Conservation (phyloP, 2,329 filamentous ascomycete species). For the Pseudogymnoascus sp. region DNA sequence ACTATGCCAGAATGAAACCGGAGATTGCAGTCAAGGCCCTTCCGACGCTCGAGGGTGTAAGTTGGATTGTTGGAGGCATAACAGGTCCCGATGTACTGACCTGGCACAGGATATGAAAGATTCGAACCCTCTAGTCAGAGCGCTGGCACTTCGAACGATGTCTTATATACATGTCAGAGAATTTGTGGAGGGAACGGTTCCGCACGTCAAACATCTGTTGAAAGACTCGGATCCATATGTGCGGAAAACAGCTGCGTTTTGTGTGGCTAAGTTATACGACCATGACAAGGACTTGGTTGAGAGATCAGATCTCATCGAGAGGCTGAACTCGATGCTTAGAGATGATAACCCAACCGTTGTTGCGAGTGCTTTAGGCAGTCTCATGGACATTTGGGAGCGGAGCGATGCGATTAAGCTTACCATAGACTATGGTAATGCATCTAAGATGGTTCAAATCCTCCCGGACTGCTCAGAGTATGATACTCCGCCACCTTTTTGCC, state of each 20-base stretch:
- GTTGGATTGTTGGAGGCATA: slow-evolving; percentile 18
- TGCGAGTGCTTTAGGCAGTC: slow-evolving; percentile 77
- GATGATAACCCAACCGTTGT: slow-evolving; percentile 98
- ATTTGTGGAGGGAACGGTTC: slow-evolving; percentile 85
- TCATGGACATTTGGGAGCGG: slow-evolving; percentile 98
- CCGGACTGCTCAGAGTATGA: slow-evolving; percentile 92
- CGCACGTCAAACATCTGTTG: slow-evolving; percentile 73
- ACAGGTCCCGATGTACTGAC: slow-evolving; percentile 6
- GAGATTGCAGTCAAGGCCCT: slow-evolving; percentile 91
- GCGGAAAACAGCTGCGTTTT: slow-evolving; percentile 92
- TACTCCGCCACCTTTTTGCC: slow-evolving; percentile 14
- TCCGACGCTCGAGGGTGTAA: slow-evolving; percentile 72
- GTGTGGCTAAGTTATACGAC: slow-evolving; percentile 95
- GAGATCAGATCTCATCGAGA: slow-evolving; percentile 81
- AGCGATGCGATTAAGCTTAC: slow-evolving; percentile 97
- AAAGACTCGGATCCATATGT: slow-evolving; percentile 90
- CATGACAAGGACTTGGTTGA: slow-evolving; percentile 89
- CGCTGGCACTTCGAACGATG: slow-evolving; percentile 86
- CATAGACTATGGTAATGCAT: slow-evolving; percentile 94
- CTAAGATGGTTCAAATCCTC: slow-evolving; percentile 94
- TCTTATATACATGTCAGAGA: slow-evolving; percentile 96
- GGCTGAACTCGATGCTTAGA: slow-evolving; percentile 77
- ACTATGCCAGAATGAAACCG: slow-evolving; percentile 90
- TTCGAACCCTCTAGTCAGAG: slow-evolving; percentile 81
- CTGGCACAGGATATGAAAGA: slow-evolving; percentile 76